Base-by-base conservation (phyloP, 2,329 filamentous ascomycete species). In the Whalleya microplaca region DNA sequence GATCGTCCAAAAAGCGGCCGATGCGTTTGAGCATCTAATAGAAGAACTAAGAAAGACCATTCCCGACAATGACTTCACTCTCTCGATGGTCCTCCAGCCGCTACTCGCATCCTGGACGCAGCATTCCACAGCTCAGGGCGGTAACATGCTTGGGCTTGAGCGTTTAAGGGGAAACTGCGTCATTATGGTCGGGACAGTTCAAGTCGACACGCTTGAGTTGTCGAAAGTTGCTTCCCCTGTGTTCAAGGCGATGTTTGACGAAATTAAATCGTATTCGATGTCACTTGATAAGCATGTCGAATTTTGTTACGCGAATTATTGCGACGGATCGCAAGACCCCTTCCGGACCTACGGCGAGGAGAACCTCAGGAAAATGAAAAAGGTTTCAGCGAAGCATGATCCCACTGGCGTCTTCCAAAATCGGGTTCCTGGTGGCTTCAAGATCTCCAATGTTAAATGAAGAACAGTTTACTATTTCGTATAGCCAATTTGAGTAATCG, bases 111-210 rank as follows among this genome's bases (percentile, higher is more conserved):
- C 50, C 10, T 63, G 51, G 48, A 41, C 46, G 16, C 46, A 50
- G 21, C 51, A 60, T 48, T 58, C 49, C 2, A 44, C 41, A 10
- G 51, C 44, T 19, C 49, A 49, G 14, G 55, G 60, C 6, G 55
- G 57, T n/a, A 63, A 63, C 47, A 47, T 63, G 50, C 53, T 63
- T 23, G 60, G 60, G 2, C 47, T 61, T 16, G 57, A 63, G 29
- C 42, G 32, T 1, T 2, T 61, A 19, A 27, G 51, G 10, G 52
- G 46, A 1, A 52, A 63, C 40, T 60, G 57, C 41, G 45, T 63
- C 21, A 37, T 58, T 10, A 16, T 56, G 23, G 42, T 61, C 0
- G 19, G 43, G 21, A 50, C 44, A n/a, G 27, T 53, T 7, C 55
- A 61, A 40, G 51, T 59, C 21, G 55, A 44, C 12, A 56, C 57